phyloP scores from a whole-genome alignment of 2,329 filamentous ascomycete genomes.

The Hymenoscyphus scutula region DNA sequence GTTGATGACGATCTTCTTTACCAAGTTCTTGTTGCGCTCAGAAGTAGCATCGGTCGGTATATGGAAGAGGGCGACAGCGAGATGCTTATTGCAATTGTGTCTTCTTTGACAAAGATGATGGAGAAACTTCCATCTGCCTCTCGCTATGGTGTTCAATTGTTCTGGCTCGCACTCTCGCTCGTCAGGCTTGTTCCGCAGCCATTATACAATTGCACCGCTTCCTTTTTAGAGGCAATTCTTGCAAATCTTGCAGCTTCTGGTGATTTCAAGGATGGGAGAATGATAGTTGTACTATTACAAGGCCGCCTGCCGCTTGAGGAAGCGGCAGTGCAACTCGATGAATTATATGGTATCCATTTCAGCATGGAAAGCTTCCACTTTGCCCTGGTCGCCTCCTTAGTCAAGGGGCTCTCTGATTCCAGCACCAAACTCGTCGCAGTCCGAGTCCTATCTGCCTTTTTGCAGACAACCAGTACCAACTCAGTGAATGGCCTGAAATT shows the following conservation, averaged over 20 bases:
- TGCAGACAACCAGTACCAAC: conserved; percentile 48
- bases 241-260: conserved; percentile 61
- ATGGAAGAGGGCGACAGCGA: conserved; percentile 63
- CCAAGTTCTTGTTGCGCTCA: conserved; percentile 66
- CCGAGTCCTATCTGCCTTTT: conserved; percentile 59
- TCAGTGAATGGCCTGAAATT: conserved; percentile 27
- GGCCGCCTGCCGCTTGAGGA: conserved; percentile 60
- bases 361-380: conserved; percentile 64
- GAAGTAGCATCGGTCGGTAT: conserved; percentile 63
- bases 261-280: conserved; percentile 57
- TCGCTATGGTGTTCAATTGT: conserved; percentile 65
- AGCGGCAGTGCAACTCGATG: conserved; percentile 59
- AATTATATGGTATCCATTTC: conserved; percentile 65
- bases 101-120: conserved; percentile 69
- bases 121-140: conserved; percentile 64
- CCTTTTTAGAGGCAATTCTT: conserved; percentile 63
- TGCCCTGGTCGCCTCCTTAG: conserved; percentile 62
- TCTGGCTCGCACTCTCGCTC: conserved; percentile 68
- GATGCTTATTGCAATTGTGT: conserved; percentile 67
- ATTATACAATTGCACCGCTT: conserved; percentile 64
- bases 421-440: conserved; percentile 58
- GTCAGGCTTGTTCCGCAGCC: conserved; percentile 60
- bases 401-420: conserved; percentile 62
- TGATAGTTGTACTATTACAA: conserved; percentile 59
- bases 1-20: conserved; percentile 71